Base-by-base conservation (phyloP, 2,329 filamentous ascomycete species). In the Venturia carpophila region DNA sequence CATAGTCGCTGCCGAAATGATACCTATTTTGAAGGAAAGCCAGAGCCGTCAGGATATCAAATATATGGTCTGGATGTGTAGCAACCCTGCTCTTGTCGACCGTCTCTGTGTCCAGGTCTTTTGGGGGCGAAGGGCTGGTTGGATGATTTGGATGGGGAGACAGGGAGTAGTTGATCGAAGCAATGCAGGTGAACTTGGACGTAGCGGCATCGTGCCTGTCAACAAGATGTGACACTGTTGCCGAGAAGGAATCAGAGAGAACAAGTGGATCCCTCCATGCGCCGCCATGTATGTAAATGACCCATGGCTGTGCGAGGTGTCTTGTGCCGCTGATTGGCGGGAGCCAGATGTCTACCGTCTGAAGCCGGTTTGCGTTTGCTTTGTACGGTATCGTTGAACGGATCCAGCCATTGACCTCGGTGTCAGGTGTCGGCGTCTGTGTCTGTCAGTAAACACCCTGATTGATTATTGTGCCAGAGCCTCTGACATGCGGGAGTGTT, bases 101-200 rank as follows among this genome's bases (percentile, higher is more conserved):
- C 4, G n/a, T 17, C 5, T 61, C 42, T 5, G 5, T 61, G 2
- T 42, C 42, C 17, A 62, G 6, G 15, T 63, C 24, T 27, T 39
- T 63, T 73, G 1, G 82, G 79, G 65, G 77, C 75, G 43, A 74
- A 73, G 0, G 81, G 67, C 82, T 73, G 1, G 74, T 73, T 0
- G 75, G 69, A 68, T 80, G 79, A 19, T 71, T 68, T 11, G 76
- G 70, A 68, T 81, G 78, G 1, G 83, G 79, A 7, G 83, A 85
- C 62, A 89, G 82, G 45, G 85, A 81, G 78, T 88, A 88, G 74
- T 86, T 83, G 66, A 88, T 72, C 56, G 85, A 87, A 37, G 85
- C 83, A 71, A 89, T 83, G 66, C 83, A 87, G 27, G 83, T 82
- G 66, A 90, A 77, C 61, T 75, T 72, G 34, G 73, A 63, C 19